Evolutionary conservation across 805 yeast genomes (phyloP).

Genomic region (Barnettozyma botsteinii): DNA sequence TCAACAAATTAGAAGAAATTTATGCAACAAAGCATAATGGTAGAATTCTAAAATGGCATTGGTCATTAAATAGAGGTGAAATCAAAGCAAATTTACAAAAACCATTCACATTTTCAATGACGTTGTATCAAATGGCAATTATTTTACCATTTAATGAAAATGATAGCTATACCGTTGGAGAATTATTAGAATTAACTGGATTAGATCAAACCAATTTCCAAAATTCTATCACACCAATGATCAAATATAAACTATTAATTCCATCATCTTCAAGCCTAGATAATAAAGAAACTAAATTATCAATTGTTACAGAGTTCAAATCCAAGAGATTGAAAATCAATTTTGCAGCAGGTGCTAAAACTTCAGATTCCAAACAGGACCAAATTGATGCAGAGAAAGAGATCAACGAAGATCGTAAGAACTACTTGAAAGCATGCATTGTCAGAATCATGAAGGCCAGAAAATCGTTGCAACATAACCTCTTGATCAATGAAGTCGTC

Average conservation of each 20-base stretch:
- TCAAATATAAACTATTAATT: constrained; percentile 67
- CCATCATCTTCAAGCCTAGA: constrained; percentile 54
- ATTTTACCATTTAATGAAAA: constrained; percentile 74
- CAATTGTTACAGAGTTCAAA: constrained; percentile 75
- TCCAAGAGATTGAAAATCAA: constrained; percentile 81
- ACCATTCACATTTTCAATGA: constrained; percentile 73
- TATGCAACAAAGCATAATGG: constrained; percentile 78
- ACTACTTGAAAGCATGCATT: constrained; percentile 85
- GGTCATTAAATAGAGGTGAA: constrained; percentile 93
- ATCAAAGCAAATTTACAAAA: constrained; percentile 78
- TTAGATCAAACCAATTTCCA: constrained; percentile 60
- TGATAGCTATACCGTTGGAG: constrained; percentile 52
- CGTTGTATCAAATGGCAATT: constrained; percentile 83
- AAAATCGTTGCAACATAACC: constrained; percentile 70
- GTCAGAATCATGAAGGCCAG: constrained; percentile 96
- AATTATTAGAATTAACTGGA: constrained; percentile 63
- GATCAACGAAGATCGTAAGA: constrained; percentile 79
- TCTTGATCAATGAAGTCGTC: constrained; percentile 79
- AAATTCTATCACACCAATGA: constrained; percentile 72
- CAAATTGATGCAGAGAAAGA: constrained; percentile 71
- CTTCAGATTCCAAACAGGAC: constrained; percentile 56
- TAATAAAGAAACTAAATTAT: constrained; percentile 52
- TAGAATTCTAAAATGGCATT: constrained; percentile 88
- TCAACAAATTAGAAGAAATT: constrained; percentile 59
- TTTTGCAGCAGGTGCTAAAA: constrained; percentile 55